Evolutionary conservation across 2,329 filamentous ascomycete species (phyloP), one percentile per base, ranked within the genome.

Genomic region (Xylariaceae sp.): DNA sequence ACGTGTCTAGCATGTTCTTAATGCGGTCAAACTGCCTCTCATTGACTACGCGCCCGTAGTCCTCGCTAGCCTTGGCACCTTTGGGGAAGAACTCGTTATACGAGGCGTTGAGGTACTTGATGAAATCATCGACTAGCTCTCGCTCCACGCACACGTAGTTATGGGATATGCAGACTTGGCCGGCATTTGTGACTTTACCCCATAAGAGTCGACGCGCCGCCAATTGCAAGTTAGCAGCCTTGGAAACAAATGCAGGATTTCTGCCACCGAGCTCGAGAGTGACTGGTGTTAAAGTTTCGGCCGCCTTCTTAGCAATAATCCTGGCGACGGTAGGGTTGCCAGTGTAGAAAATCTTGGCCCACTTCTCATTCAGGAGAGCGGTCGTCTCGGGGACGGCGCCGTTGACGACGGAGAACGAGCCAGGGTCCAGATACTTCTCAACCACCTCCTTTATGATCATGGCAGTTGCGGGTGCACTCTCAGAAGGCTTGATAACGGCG

Each of bases 261-360:
- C 84, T 81, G 56, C 94, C 94, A 54, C 94, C 94, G 40, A 99
- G 84, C 77, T 99, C 94, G 41, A 97, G 84, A 8, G 87, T 83
- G 18, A 96, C 86, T 0, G 94, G 94, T 0, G 94, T 97, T 57
- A 96, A 80, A 30, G 91, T 87, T 68, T 91, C 85, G 55, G 94
- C 93, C 0, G 93, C 94, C 71, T 95, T 96, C 72, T 92, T 87
- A 41, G 91, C 84, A 47, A 97, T 86, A 66, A 97, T 92, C 68
- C 87, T 91, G 67, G 90, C 94, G 15, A 97, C 91, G 23, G 70
- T 76, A 46, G 82, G 81, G 65, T 85, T 87, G 49, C 94, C 94
- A 1, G 94, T 99, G 77, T 96, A 99, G 78, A 94, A 92, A 67
- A 99, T 95, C 82, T 97, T 97, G 76, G 95, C 92, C 88, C 92